A percentile compares a stretch with the other conserved stretches of the same genome.
Evolutionary conservation across 495 filamentous ascomycete genomes (phyloP).

Genomic region (Podospora bellae-mahoneyi): DNA sequence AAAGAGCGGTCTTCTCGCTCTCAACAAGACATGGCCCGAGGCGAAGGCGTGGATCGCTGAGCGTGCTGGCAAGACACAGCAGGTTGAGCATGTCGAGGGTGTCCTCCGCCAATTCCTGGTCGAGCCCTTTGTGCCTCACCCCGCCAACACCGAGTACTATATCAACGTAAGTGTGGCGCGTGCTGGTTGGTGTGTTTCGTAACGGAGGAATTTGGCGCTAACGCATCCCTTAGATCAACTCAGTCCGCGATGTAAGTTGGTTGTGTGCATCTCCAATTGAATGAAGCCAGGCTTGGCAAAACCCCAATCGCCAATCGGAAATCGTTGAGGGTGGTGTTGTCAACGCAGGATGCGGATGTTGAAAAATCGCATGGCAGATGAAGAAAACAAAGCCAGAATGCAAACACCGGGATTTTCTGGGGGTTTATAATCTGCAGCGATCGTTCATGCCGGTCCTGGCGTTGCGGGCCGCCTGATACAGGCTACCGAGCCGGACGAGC

Average conservation of each 20-base stretch:
- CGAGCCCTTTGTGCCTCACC: slow-evolving; percentile 96
- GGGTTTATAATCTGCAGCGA: slow-evolving; percentile 19
- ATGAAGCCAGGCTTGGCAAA: slow-evolving; percentile 15
- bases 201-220: slow-evolving; percentile 63
- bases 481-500: slow-evolving; percentile 46
- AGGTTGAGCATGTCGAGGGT: slow-evolving; percentile 89
- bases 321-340: background rate
- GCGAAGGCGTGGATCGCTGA: slow-evolving; percentile 89
- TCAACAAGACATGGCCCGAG: slow-evolving; percentile 97
- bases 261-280: slow-evolving; percentile 11
- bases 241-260: slow-evolving; percentile 39
- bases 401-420: slow-evolving; percentile 12
- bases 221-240: slow-evolving; percentile 34
- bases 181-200: slow-evolving; percentile 72
- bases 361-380: slow-evolving; percentile 11
- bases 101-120: slow-evolving; percentile 92
- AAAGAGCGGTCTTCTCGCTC: slow-evolving; percentile 92
- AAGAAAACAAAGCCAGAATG: slow-evolving; percentile 1
- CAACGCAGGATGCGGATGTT: slow-evolving; percentile 2
- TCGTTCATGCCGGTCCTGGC: slow-evolving; percentile 16
- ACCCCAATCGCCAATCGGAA: slow-evolving; percentile 24
- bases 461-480: slow-evolving; percentile 17
- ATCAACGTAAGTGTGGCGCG: slow-evolving; percentile 60
- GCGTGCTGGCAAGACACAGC: slow-evolving; percentile 82
- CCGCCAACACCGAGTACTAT: slow-evolving; percentile 92